Evolutionary conservation across 1,284 basidiomycete species (phyloP), one percentile per base, ranked within the genome.

Genomic region (Singerocomus rubriflavus): DNA sequence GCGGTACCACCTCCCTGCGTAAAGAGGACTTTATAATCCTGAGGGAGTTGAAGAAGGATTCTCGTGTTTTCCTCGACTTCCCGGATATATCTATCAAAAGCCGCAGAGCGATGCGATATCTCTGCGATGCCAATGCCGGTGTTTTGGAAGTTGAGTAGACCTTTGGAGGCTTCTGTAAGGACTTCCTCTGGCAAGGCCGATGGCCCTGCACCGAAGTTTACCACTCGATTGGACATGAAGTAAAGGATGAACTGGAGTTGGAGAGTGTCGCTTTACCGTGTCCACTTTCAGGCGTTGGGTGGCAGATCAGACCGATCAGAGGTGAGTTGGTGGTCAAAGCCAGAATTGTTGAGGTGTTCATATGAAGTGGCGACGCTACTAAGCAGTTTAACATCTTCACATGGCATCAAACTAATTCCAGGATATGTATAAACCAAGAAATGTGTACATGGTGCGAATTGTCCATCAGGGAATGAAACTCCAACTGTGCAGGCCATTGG

Each of bases 121-220:
- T 98, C 94, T 45, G 91, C 90, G 65, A 98, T 84, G 44, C 94
- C 94, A 60, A 98, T 94, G 32, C 94, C 95, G 4, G 91, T 94
- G 43, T 79, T 79, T 51, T 85, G 76, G 72, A 94, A 98, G 73
- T 97, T 88, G 63, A 98, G 72, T 14, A 98, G 77, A 11, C 85
- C 88, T 55, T 82, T 78, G 29, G 84, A 75, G 3, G 93, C 90
- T 62, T 93, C 85, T 63, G 84, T 74, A 36, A 98, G 82, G 12
- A 97, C 91, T 5, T 82, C 73, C 16, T 84, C 79, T 14, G 94
- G 94, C 32, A 98, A 76, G 0, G 91, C 88, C 29, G 91, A 95
- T 26, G 94, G 94, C 2, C 94, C 94, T 42, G 94, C 88, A 39
- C 91, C 91, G 67, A 98, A 92, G 76, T 98, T 97, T 69, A 90